These are phyloP conservation scores for Teratosphaeria gauchensis DNA, from an alignment of 2,329 filamentous ascomycete genomes.

Conservation along the genomic window DNA sequence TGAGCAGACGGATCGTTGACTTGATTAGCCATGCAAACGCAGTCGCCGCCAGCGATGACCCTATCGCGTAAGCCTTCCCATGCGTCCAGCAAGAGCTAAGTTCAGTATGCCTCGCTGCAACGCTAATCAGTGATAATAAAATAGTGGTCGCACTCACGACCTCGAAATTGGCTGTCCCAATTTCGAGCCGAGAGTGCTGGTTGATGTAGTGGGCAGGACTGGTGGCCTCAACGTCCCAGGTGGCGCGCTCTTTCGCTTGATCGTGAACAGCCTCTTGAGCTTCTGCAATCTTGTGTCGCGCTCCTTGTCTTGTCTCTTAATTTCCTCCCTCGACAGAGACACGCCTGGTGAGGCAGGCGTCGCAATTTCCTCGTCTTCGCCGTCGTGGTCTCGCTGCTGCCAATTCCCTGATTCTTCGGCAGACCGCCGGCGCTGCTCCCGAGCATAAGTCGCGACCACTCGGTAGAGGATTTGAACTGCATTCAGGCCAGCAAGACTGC, in stretches of 20 bases:
- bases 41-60: not conserved
- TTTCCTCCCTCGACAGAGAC: constrained; percentile 20
- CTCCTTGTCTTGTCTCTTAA: constrained; percentile 24
- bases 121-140: not conserved
- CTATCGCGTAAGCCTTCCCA: not conserved
- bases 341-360: constrained; percentile 1
- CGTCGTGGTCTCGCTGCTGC: not conserved
- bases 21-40: not conserved
- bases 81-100: not conserved
- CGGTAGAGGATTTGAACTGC: constrained; percentile 23
- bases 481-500: constrained; percentile 22
- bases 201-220: not conserved
- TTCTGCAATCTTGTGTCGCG: constrained; percentile 23
- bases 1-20: too few relatives aligned
- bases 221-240: not conserved
- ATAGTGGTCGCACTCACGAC: not conserved
- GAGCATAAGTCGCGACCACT: constrained; percentile 21
- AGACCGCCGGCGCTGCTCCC: constrained; percentile 23
- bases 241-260: constrained; percentile 16
- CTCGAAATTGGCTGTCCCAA: not conserved
- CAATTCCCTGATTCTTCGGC: not conserved
- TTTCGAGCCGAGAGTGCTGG: not conserved
- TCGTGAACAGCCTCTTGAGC: constrained; percentile 26
- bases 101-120: not conserved
- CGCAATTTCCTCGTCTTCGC: not conserved